Evolutionary conservation across 305 asterid species (phyloP).

Genomic region (Ajuga reptans): DNA sequence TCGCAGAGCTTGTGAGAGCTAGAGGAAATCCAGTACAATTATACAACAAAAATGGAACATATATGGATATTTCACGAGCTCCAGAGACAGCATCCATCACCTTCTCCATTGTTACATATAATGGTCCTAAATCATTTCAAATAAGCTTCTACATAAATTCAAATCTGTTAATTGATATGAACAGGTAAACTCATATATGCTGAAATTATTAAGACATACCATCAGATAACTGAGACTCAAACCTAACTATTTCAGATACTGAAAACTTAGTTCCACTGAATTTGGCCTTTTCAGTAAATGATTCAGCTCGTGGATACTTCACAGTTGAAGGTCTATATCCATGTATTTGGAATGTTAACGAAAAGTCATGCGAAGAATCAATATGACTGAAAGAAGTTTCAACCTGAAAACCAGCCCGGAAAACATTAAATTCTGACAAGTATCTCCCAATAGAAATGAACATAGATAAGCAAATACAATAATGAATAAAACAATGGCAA

Average conservation of each 20-base stretch:
- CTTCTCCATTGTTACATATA: conserved; percentile 71
- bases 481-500: neutral
- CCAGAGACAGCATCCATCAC: conserved; percentile 94
- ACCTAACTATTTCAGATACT: conserved; percentile 58
- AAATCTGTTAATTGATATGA: conserved; percentile 19
- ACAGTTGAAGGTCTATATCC: conserved; percentile 64
- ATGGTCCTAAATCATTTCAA: conserved; percentile 52
- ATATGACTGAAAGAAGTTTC: conserved; percentile 80
- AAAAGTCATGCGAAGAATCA: conserved; percentile 86
- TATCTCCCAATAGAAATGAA: neutral
- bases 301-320: conserved; percentile 88
- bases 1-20: conserved; percentile 50
- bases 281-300: conserved; percentile 64
- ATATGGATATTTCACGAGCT: conserved; percentile 81
- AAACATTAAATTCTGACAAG: conserved; percentile 21
- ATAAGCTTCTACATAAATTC: neutral
- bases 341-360: conserved; percentile 49
- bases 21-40: conserved; percentile 89
- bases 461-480: conserved; percentile 2
- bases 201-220: conserved; percentile 39
- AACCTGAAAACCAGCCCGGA: conserved; percentile 53
- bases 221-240: conserved; percentile 53
- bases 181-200: neutral
- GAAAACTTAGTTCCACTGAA: conserved; percentile 83
- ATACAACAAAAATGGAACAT: conserved; percentile 77